Evolutionary conservation across 805 yeast species (phyloP).

Genomic region (Blastobotrys terrestris): DNA sequence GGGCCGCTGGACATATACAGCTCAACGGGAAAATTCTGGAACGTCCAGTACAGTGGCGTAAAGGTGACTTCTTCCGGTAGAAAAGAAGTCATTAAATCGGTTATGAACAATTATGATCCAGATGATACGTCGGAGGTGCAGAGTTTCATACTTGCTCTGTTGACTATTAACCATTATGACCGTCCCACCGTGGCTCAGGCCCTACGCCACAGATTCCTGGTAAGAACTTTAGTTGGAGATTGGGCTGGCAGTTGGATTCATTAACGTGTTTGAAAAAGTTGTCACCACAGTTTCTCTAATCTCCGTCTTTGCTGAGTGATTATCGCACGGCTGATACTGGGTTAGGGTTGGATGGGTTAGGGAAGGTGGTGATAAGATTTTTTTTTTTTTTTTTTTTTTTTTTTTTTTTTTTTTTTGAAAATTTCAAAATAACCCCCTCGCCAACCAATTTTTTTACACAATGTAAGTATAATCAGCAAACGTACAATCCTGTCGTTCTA

Average conservation of each 20-base stretch:
- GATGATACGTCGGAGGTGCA: neutral
- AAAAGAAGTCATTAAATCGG: neutral
- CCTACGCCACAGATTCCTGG: conserved; percentile 3
- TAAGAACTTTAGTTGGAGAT: neutral
- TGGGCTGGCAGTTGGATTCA: neutral
- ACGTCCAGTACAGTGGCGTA: neutral
- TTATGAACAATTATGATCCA: neutral
- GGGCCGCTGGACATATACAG: conserved; percentile 5
- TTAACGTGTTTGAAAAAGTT: no score
- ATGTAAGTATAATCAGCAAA: no score
- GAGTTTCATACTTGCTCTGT: neutral
- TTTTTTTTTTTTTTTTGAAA: neutral
- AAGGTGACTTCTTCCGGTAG: neutral
- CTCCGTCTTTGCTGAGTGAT: neutral
- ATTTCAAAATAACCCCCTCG: neutral
- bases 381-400: neutral
- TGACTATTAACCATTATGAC: neutral
- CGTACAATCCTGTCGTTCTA: no score
- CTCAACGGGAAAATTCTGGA: neutral
- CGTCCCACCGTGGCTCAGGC: conserved; percentile 1
- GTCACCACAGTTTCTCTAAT: no score
- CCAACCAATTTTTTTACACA: no score
- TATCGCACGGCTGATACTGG: neutral
- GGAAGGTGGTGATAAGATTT: neutral
- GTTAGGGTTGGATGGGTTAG: neutral